Conservation (phyloP, 2,329 filamentous ascomycete genomes). For the Neofusicoccum umdonicola region DNA sequence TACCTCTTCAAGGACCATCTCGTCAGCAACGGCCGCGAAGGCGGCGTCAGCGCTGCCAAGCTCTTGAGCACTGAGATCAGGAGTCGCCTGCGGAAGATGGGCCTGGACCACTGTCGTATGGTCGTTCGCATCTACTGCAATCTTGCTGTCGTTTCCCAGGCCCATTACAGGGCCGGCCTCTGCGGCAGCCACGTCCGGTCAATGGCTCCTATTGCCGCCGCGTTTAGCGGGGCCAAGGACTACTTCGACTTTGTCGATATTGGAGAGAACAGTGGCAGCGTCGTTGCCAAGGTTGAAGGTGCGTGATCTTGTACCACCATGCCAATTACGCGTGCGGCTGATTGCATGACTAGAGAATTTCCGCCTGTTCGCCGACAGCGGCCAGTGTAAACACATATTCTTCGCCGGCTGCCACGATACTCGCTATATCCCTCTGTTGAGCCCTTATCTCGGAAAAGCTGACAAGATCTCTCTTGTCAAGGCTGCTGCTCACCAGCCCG, state of each 20-base stretch:
- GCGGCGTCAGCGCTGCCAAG: constrained; percentile 56
- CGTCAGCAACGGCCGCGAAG: constrained; percentile 49
- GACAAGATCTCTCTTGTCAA: constrained; percentile 57
- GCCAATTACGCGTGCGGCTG: neutral
- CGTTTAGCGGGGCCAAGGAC: constrained; percentile 57
- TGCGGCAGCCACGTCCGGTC: constrained; percentile 56
- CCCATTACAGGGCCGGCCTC: constrained; percentile 49
- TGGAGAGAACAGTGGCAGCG: constrained; percentile 57
- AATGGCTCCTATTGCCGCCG: constrained; percentile 54
- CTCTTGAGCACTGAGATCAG: constrained; percentile 53
- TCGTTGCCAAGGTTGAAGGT: constrained; percentile 59
- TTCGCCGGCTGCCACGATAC: constrained; percentile 63
- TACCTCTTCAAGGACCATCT: constrained; percentile 56
- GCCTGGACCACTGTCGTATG: constrained; percentile 51
- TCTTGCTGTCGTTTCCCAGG: constrained; percentile 52
- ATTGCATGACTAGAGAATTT: constrained; percentile 32
- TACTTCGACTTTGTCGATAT: constrained; percentile 63
- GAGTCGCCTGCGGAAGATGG: constrained; percentile 38
- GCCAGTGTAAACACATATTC: constrained; percentile 63
- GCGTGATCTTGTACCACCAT: constrained; percentile 7
- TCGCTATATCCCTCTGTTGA: constrained; percentile 57
- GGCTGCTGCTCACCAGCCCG: constrained; percentile 50
- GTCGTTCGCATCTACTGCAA: constrained; percentile 59
- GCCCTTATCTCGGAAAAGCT: constrained; percentile 49
- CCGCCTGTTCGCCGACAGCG: constrained; percentile 55